Conservation (phyloP, 345 rosid species). For the Linum trigynum region DNA sequence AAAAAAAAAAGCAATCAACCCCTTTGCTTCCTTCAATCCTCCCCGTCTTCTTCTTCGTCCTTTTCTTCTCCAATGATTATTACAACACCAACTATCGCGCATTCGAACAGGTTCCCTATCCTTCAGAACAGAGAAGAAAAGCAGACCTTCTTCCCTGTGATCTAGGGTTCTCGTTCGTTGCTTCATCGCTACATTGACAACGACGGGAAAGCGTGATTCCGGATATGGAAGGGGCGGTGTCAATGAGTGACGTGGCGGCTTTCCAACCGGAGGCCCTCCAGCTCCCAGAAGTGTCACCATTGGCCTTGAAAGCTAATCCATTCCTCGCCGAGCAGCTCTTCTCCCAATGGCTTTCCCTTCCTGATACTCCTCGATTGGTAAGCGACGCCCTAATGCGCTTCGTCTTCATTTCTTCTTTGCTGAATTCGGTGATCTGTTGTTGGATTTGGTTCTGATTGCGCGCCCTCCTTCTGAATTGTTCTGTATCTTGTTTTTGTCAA, state of each 20-base stretch:
- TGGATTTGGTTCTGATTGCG: not conserved
- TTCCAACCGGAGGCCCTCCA: slow-evolving; percentile 78
- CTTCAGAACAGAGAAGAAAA: not conserved
- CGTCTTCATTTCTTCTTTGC: not conserved
- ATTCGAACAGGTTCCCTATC: too few species aligned
- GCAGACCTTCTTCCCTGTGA: not conserved
- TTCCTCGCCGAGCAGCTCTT: slow-evolving; percentile 66
- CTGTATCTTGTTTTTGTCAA: not conserved
- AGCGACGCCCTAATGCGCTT: not conserved
- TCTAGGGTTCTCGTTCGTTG: not conserved
- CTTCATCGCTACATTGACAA: not conserved
- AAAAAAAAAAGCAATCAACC: too few species aligned
- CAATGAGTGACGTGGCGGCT: slow-evolving; percentile 45
- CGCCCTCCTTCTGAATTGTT: not conserved
- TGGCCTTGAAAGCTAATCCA: slow-evolving; percentile 62
- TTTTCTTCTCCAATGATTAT: too few species aligned
- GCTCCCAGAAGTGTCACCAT: slow-evolving; percentile 70
- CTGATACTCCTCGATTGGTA: slow-evolving; percentile 78
- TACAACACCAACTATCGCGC: too few species aligned
- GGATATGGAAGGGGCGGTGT: slow-evolving; percentile 11
- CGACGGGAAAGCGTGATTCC: not conserved
- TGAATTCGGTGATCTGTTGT: not conserved
- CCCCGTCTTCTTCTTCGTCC: too few species aligned
- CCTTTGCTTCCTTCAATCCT: too few species aligned
- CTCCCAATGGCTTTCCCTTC: slow-evolving; percentile 90